These are phyloP conservation scores for Boletus tomentosulus DNA, from an alignment of 768 basidiomycete genomes.

Conservation along the genomic window DNA sequence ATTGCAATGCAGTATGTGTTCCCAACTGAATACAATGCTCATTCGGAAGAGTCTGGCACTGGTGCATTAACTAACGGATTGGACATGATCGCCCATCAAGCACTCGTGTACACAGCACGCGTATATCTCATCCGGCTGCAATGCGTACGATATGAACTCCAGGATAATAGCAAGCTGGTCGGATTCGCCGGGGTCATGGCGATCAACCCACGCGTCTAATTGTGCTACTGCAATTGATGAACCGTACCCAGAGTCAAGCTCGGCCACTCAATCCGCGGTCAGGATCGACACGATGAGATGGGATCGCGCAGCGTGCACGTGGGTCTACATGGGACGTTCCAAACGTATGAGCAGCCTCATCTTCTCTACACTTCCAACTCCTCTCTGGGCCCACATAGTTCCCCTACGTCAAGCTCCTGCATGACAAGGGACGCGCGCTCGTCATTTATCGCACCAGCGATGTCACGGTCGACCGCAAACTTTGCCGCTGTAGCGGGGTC, in stretches of 20 bases:
- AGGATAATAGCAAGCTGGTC: no score
- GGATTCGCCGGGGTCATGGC: no score
- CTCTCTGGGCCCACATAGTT: constrained; percentile 50
- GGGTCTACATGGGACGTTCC: not conserved
- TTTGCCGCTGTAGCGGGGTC: constrained; percentile 46
- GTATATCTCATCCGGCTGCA: not conserved
- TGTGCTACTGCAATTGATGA: no score
- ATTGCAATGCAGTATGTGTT: no score
- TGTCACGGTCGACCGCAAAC: constrained; percentile 59
- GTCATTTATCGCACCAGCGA: constrained; percentile 15
- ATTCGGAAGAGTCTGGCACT: not conserved
- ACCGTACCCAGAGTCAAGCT: no score
- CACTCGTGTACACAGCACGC: no score
- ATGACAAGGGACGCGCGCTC: constrained; percentile 15
- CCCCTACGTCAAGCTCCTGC: constrained; percentile 41
- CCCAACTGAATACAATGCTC: no score
- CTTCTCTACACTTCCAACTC: constrained; percentile 16
- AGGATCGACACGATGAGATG: no score
- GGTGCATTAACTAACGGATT: not conserved
- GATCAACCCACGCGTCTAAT: no score
- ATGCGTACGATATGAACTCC: no score
- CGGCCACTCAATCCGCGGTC: no score
- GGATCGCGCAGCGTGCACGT: no score
- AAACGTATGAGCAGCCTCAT: not conserved
- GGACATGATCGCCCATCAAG: not conserved